phyloP scores from a whole-genome alignment of 139 green algal genomes.

The Asterochloris sp. region DNA sequence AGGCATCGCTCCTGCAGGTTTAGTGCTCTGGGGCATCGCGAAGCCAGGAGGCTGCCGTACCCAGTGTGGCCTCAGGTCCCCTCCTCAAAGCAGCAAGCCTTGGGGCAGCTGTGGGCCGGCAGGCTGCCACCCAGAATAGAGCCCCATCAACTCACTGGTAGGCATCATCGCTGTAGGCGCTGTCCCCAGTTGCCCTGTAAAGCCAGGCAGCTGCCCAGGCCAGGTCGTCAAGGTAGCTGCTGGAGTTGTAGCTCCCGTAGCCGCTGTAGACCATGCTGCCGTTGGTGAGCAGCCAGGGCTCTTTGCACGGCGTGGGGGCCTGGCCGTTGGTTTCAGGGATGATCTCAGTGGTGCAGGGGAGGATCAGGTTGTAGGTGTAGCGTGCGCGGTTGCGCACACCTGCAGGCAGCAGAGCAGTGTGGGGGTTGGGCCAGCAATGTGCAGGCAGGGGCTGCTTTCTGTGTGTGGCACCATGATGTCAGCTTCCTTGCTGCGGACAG shows the following conservation, averaged over 20 bases:
- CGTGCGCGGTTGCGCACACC: neutral
- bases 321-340: neutral
- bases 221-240: slow-evolving; percentile 35
- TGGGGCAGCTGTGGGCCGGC: too few relatives aligned
- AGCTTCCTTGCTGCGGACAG: too few relatives aligned
- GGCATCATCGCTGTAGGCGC: slow-evolving; percentile 21
- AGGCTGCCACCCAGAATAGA: too few relatives aligned
- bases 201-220: slow-evolving; percentile 44
- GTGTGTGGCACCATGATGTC: too few relatives aligned
- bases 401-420: too few relatives aligned
- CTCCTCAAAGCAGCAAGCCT: too few relatives aligned
- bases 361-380: slow-evolving; percentile 1
- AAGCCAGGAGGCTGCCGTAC: too few relatives aligned
- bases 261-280: slow-evolving; percentile 39
- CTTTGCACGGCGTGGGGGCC: neutral
- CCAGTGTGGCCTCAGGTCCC: too few relatives aligned
- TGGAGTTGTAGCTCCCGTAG: slow-evolving; percentile 31
- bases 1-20: too few relatives aligned
- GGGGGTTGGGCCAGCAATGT: too few relatives aligned
- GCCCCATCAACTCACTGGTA: neutral
- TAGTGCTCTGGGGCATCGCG: too few relatives aligned
- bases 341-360: slow-evolving; percentile 6
- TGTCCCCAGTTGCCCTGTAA: slow-evolving; percentile 35
- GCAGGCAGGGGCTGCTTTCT: too few relatives aligned
- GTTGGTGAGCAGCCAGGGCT: slow-evolving; percentile 16